Evolutionary conservation across 208 protist genomes (phyloP).

Genomic region (Trypanosoma scelopori): DNA sequence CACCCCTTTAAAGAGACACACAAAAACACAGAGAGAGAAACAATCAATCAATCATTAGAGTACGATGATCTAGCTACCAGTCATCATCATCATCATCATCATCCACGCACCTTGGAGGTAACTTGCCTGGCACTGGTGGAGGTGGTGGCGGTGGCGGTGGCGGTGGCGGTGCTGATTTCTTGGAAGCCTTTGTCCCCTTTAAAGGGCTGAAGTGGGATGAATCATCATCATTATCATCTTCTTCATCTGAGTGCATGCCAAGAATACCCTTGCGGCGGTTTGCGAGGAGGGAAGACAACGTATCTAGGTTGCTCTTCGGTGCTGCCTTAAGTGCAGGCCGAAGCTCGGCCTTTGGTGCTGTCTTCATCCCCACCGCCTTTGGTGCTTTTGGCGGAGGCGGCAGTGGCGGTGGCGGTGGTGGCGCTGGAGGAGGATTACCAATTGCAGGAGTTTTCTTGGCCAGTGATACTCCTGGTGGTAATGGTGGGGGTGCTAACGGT

Average conservation of each 20-base stretch:
- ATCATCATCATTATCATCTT: slow-evolving; percentile 22
- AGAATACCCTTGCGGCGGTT: slow-evolving; percentile 36
- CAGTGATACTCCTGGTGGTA: slow-evolving; percentile 7
- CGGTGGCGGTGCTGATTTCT: not conserved
- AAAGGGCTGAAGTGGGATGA: not conserved
- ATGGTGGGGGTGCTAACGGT: slow-evolving; percentile 27
- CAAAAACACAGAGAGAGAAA: not conserved
- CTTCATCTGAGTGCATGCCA: slow-evolving; percentile 40
- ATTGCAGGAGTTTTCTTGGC: not conserved
- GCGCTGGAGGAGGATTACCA: slow-evolving; percentile 20
- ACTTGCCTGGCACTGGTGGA: slow-evolving; percentile 25
- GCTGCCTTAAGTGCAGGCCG: slow-evolving; percentile 9
- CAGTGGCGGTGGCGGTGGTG: slow-evolving; percentile 15
- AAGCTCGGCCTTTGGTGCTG: not conserved
- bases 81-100: slow-evolving; percentile 30
- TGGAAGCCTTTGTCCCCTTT: slow-evolving; percentile 9
- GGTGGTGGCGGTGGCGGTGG: slow-evolving; percentile 12
- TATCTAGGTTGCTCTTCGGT: slow-evolving; percentile 29
- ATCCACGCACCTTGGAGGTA: slow-evolving; percentile 14
- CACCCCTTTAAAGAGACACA: not conserved
- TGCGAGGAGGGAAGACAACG: slow-evolving; percentile 30
- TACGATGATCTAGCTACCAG: slow-evolving; percentile 9
- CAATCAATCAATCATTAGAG: not conserved
- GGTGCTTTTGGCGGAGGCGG: slow-evolving; percentile 2
- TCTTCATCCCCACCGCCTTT: not conserved